phyloP scores from a whole-genome alignment of 306 rosid species.

The Cicer cuneatum region DNA sequence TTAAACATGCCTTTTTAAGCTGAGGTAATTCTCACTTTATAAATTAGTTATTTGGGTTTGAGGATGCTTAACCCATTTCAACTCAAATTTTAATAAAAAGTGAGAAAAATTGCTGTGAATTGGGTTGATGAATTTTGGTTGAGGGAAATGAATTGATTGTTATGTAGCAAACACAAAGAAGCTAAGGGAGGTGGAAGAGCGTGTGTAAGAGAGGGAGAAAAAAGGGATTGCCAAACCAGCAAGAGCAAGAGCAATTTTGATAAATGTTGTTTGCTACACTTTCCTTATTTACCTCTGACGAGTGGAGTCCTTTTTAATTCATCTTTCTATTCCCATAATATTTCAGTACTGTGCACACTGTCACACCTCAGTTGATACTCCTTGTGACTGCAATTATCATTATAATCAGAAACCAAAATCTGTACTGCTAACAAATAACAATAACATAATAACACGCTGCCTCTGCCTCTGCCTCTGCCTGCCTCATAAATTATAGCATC shows the following conservation, averaged over 20 bases:
- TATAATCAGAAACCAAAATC: constrained; percentile 48
- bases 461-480: constrained; percentile 17
- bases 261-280: constrained; percentile 33
- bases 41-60: too few relatives aligned
- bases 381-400: constrained; percentile 64
- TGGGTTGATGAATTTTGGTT: too few relatives aligned
- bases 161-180: not conserved
- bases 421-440: constrained; percentile 23
- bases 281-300: constrained; percentile 29
- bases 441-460: constrained; percentile 36
- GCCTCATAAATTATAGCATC: constrained; percentile 57
- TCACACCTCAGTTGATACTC: constrained; percentile 38
- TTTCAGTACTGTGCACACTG: constrained; percentile 9
- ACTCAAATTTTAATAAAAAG: too few relatives aligned
- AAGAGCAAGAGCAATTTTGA: constrained; percentile 16
- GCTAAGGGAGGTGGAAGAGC: not conserved
- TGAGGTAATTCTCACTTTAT: too few relatives aligned
- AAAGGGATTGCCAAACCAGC: constrained; percentile 32
- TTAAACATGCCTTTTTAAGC: too few relatives aligned
- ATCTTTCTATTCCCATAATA: constrained; percentile 1
- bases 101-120: too few relatives aligned
- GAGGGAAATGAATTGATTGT: not conserved
- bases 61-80: too few relatives aligned
- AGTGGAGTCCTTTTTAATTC: not conserved
- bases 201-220: not conserved